These are phyloP conservation scores for Skeletonema menzelii DNA, from an alignment of 108 stramenopile species.

Conservation along the genomic window DNA sequence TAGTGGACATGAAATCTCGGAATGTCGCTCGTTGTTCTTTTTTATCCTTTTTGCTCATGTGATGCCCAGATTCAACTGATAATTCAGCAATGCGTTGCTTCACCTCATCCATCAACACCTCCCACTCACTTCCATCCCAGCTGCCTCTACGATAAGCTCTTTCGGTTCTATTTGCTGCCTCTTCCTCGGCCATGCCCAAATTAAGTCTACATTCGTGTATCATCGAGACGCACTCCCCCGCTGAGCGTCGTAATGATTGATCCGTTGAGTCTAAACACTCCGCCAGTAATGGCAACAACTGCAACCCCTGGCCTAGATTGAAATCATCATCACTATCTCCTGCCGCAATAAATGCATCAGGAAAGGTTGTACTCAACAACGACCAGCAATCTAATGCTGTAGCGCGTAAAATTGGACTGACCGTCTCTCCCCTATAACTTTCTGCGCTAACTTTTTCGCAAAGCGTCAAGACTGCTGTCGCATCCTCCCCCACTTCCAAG, in stretches of 20 bases:
- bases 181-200: constrained; percentile 53
- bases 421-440: constrained; percentile 63
- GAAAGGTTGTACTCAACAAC: constrained; percentile 66
- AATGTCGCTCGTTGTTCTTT: constrained; percentile 81
- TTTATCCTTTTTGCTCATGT: constrained; percentile 81
- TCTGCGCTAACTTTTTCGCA: constrained; percentile 58
- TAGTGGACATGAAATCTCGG: constrained; percentile 76
- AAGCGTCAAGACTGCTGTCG: constrained; percentile 59
- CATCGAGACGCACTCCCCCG: constrained; percentile 77
- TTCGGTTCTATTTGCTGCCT: constrained; percentile 59
- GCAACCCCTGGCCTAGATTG: constrained; percentile 64
- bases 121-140: constrained; percentile 87
- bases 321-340: constrained; percentile 47
- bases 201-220: constrained; percentile 79
- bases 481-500: constrained; percentile 32
- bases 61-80: constrained; percentile 69
- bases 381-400: constrained; percentile 82
- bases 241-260: constrained; percentile 58
- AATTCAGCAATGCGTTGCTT: constrained; percentile 72
- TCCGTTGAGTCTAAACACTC: constrained; percentile 60
- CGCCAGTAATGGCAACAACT: constrained; percentile 53
- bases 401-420: constrained; percentile 53
- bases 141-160: constrained; percentile 57
- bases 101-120: constrained; percentile 76
- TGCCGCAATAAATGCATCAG: constrained; percentile 54